A percentile compares a stretch with the other conserved stretches of the same genome.
These are phyloP conservation scores for Filobasidium floriforme DNA, from an alignment of 768 basidiomycete genomes.

Conservation along the genomic window DNA sequence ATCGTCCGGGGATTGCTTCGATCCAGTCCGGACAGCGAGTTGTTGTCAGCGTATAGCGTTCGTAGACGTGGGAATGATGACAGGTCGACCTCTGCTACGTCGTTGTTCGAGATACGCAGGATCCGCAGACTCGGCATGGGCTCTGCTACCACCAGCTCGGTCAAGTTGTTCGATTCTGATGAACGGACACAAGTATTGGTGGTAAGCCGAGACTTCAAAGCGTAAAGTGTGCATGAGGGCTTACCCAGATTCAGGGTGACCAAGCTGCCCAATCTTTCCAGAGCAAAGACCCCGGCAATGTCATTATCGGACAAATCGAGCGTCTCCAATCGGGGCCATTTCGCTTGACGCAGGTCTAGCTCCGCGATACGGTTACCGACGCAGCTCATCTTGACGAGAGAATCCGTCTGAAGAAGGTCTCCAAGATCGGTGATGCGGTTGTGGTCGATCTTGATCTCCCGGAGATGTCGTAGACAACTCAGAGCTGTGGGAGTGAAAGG, in stretches of 20 bases:
- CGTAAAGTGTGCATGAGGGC: slow-evolving; percentile 40
- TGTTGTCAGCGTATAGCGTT: slow-evolving; percentile 88
- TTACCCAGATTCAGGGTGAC: slow-evolving; percentile 74
- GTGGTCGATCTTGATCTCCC: slow-evolving; percentile 81
- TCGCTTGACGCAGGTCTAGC: slow-evolving; percentile 57
- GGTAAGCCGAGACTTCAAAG: neutral
- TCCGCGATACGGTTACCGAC: slow-evolving; percentile 62
- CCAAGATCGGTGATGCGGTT: slow-evolving; percentile 68
- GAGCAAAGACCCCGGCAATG: slow-evolving; percentile 55
- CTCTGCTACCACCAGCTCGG: slow-evolving; percentile 47
- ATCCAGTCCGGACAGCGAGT: slow-evolving; percentile 46
- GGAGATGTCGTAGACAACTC: slow-evolving; percentile 69
- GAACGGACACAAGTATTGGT: neutral
- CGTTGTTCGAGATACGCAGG: slow-evolving; percentile 76
- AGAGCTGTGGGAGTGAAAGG: slow-evolving; percentile 55
- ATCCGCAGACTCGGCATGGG: slow-evolving; percentile 67
- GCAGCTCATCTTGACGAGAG: slow-evolving; percentile 73
- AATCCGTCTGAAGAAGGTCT: slow-evolving; percentile 70
- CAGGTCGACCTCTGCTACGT: slow-evolving; percentile 58
- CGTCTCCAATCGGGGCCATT: slow-evolving; percentile 67
- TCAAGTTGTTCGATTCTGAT: slow-evolving; percentile 66
- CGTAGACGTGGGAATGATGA: slow-evolving; percentile 62
- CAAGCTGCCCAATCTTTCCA: slow-evolving; percentile 51
- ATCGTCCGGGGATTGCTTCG: slow-evolving; percentile 48
- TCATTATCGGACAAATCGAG: slow-evolving; percentile 73